Percentiles rank a stretch among this genome's conserved stretches.
phyloP scores from a whole-genome alignment of 495 filamentous ascomycete species.

The Tuber borchii region DNA sequence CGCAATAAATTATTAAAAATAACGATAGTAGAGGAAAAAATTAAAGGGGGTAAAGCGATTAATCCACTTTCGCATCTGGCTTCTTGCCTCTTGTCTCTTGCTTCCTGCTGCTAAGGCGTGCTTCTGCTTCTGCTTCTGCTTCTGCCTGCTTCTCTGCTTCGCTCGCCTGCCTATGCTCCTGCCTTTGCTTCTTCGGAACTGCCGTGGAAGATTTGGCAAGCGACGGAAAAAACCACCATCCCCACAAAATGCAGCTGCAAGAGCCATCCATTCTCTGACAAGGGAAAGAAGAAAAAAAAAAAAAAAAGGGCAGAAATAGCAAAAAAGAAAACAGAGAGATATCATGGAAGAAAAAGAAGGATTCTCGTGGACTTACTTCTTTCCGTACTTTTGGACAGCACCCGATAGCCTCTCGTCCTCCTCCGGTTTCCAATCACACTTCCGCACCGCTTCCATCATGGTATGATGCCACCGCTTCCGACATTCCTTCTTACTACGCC shows the following conservation, averaged over 20 bases:
- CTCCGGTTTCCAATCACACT: conserved; percentile 45
- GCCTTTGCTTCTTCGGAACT: background rate
- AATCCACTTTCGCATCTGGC: background rate
- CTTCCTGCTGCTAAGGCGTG: background rate
- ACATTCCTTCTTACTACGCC: conserved; percentile 47
- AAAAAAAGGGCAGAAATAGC: conserved; percentile 1
- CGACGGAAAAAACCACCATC: background rate
- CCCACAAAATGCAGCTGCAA: background rate
- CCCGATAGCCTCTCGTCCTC: conserved; percentile 44
- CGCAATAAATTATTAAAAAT: background rate
- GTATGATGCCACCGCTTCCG: conserved; percentile 46
- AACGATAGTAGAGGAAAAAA: background rate
- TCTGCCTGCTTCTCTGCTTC: background rate
- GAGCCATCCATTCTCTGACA: background rate
- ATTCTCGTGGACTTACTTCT: conserved; percentile 32
- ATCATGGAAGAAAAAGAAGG: background rate
- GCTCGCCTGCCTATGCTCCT: background rate
- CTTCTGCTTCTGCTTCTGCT: background rate
- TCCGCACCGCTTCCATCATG: conserved; percentile 43
- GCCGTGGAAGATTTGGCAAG: background rate
- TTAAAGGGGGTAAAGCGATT: background rate
- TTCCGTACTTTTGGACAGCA: conserved; percentile 43
- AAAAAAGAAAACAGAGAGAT: background rate
- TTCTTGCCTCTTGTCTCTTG: background rate
- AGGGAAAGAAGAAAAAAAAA: background rate